Evolutionary conservation across 208 protist genomes (phyloP).

Genomic region (Phytomonas sp.): DNA sequence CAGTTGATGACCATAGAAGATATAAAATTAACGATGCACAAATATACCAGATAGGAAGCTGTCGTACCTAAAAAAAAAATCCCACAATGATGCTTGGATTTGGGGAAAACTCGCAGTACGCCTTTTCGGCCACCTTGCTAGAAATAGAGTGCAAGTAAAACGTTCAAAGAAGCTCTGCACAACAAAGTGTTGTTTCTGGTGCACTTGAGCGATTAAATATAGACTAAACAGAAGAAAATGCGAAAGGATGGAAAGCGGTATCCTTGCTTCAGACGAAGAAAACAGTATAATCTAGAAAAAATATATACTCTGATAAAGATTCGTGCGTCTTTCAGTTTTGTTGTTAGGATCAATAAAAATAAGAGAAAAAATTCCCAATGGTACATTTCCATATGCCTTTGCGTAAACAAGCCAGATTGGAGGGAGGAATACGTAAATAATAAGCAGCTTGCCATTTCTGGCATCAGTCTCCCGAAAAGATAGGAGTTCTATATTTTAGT

Average conservation of each 20-base stretch:
- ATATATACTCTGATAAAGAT: neutral
- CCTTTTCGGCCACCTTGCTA: neutral
- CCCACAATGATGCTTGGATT: neutral
- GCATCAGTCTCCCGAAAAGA: neutral
- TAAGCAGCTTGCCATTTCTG: neutral
- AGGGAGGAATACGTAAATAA: neutral
- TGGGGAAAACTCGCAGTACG: neutral
- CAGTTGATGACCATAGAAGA: neutral
- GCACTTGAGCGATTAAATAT: neutral
- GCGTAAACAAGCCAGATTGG: neutral
- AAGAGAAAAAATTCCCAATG: constrained; percentile 6
- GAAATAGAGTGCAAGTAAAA: neutral
- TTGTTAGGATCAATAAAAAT: constrained; percentile 3
- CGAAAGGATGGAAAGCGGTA: neutral
- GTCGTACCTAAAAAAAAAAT: neutral
- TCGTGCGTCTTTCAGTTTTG: neutral
- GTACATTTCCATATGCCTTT: constrained; percentile 2
- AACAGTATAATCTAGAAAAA: neutral
- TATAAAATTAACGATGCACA: neutral
- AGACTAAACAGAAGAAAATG: neutral
- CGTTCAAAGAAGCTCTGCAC: neutral
- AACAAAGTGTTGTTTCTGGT: neutral
- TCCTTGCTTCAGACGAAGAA: no score
- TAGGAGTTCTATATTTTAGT: neutral
- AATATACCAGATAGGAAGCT: neutral